Evolutionary conservation across 2,329 filamentous ascomycete species (phyloP).

Genomic region (Colletotrichum tropicicola): DNA sequence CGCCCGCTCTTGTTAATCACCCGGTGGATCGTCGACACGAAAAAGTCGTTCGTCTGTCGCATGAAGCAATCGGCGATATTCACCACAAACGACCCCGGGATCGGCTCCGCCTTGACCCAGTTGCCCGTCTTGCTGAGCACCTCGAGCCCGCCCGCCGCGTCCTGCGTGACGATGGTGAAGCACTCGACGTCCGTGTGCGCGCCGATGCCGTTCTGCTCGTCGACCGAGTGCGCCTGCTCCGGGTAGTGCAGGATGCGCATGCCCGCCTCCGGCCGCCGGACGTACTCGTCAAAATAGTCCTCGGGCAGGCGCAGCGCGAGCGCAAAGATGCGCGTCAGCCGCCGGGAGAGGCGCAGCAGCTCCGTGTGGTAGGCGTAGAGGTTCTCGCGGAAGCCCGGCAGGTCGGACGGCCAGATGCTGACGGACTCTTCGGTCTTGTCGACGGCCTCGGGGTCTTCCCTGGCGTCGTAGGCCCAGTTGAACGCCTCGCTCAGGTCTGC

Average conservation of each 20-base stretch:
- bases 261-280: slow-evolving; percentile 41
- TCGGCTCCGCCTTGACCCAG: slow-evolving; percentile 53
- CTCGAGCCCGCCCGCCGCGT: slow-evolving; percentile 52
- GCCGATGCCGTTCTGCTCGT: slow-evolving; percentile 42
- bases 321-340: slow-evolving; percentile 49
- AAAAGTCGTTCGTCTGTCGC: slow-evolving; percentile 51
- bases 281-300: slow-evolving; percentile 48
- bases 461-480: slow-evolving; percentile 44
- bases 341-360: slow-evolving; percentile 45
- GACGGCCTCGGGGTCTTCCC: slow-evolving; percentile 36
- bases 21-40: slow-evolving; percentile 51
- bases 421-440: slow-evolving; percentile 36
- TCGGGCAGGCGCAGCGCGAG: slow-evolving; percentile 49
- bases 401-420: slow-evolving; percentile 41
- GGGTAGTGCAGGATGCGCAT: slow-evolving; percentile 53
- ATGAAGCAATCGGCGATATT: slow-evolving; percentile 55
- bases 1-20: slow-evolving; percentile 45
- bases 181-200: slow-evolving; percentile 59
- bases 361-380: slow-evolving; percentile 45
- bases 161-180: slow-evolving; percentile 57
- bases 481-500: slow-evolving; percentile 44
- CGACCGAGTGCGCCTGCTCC: slow-evolving; percentile 33
- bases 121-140: slow-evolving; percentile 53
- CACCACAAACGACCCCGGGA: slow-evolving; percentile 52
- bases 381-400: slow-evolving; percentile 45